These are phyloP conservation scores for Paragyromitra xinjiangensis DNA, from an alignment of 495 filamentous ascomycete genomes.

Conservation along the genomic window DNA sequence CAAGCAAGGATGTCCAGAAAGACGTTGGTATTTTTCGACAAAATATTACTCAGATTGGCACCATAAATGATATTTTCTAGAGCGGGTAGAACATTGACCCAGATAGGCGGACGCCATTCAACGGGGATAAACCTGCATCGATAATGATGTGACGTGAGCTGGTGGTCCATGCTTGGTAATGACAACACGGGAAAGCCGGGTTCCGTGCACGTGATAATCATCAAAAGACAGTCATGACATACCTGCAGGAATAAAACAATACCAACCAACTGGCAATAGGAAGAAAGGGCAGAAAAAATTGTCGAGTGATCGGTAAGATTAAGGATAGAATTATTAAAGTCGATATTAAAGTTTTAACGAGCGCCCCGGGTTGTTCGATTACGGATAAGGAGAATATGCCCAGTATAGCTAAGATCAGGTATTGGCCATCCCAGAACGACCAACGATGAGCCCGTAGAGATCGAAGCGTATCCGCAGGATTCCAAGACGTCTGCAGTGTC, in stretches of 20 bases:
- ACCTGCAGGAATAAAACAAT: constrained; percentile 91
- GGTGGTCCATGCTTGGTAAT: constrained; percentile 21
- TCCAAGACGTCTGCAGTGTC: constrained; percentile 80
- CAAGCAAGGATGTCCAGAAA: constrained; percentile 88
- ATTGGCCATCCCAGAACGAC: constrained; percentile 88
- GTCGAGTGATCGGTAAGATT: constrained; percentile 81
- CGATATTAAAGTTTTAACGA: constrained; percentile 75
- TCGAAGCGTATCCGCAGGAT: constrained; percentile 76
- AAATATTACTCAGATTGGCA: constrained; percentile 92
- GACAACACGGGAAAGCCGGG: constrained; percentile 27
- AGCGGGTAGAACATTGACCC: constrained; percentile 93
- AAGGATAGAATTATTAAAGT: constrained; percentile 73
- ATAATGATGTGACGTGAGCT: constrained; percentile 38
- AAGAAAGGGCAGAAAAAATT: constrained; percentile 90
- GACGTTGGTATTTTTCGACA: constrained; percentile 86
- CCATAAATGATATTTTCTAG: constrained; percentile 97
- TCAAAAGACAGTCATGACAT: constrained; percentile 61
- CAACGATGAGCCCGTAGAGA: constrained; percentile 80
- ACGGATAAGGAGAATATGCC: constrained; percentile 84
- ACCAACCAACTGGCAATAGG: constrained; percentile 85
- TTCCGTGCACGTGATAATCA: constrained; percentile 48
- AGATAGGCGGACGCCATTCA: constrained; percentile 88
- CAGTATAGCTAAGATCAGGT: constrained; percentile 75
- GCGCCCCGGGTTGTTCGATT: constrained; percentile 74
- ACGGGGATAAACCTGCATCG: constrained; percentile 78